Evolutionary conservation across 2,329 filamentous ascomycete species (phyloP).

Genomic region (Domatiomyces globalis): DNA sequence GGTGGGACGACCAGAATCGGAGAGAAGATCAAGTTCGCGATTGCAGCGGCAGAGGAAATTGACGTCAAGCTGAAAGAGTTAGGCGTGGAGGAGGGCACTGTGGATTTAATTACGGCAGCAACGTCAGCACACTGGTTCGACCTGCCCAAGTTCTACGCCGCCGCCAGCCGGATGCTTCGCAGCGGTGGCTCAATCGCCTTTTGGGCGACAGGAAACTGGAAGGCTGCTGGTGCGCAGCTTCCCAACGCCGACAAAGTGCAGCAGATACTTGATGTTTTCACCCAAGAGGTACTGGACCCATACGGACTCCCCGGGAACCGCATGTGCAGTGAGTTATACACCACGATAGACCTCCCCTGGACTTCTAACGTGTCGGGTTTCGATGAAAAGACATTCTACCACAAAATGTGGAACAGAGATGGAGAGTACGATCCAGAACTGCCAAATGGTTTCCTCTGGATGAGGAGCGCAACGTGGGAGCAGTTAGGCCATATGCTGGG

Average conservation of each 20-base stretch:
- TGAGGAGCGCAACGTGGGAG: slow-evolving; percentile 16
- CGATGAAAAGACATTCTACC: slow-evolving; percentile 26
- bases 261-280: slow-evolving; percentile 26
- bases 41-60: slow-evolving; percentile 34
- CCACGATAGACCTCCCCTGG: slow-evolving; percentile 38
- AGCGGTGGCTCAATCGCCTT: slow-evolving; percentile 43
- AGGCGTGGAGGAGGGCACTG: slow-evolving; percentile 22
- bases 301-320: slow-evolving; percentile 33
- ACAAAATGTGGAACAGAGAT: slow-evolving; percentile 31
- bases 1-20: slow-evolving; percentile 20
- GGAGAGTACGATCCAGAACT: slow-evolving; percentile 18
- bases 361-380: slow-evolving; percentile 24
- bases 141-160: slow-evolving; percentile 36
- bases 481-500: slow-evolving; percentile 18
- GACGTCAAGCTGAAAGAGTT: slow-evolving; percentile 17
- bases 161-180: slow-evolving; percentile 34
- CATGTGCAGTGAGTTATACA: slow-evolving; percentile 30
- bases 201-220: slow-evolving; percentile 28
- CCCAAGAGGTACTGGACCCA: slow-evolving; percentile 25
- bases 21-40: slow-evolving; percentile 28
- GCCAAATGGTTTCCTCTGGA: slow-evolving; percentile 19
- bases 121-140: slow-evolving; percentile 47
- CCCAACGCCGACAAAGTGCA: slow-evolving; percentile 33
- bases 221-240: slow-evolving; percentile 22
- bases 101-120: slow-evolving; percentile 39